Base-by-base conservation (phyloP, 352 stramenopile genomes). In the Globisporangium cylindrosporum region DNA sequence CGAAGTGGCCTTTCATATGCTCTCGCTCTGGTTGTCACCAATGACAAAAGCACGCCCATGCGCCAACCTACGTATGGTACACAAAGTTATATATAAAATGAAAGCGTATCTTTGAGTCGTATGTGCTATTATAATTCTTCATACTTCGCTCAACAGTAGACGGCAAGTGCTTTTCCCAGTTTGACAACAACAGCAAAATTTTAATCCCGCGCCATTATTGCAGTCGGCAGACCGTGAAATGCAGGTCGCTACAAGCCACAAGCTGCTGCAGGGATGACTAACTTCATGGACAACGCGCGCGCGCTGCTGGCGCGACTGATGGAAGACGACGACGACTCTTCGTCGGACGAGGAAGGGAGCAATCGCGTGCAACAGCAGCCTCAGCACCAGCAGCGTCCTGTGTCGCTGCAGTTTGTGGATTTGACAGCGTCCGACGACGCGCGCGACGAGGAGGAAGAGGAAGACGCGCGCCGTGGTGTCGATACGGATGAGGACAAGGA, bases 291-390 rank as follows among this genome's bases (percentile, higher is more conserved):
- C 5, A 62, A 25, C 62, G 46, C n/a, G 48, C 53, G 27, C 56
- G 34, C 34, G 57, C 49, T 48, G 38, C 49, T 67, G 57, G 41
- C 38, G 12, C 55, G 70, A 27, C 36, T 58, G 27, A 49, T 57
- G 46, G 65, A 64, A 27, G 72, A 72, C 27, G 69, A 80, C 12
- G 76, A 82, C n/a, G 66, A 79, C 24, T 63, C 58, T 1, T 63
- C 58, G 1, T 68, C 62, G 18, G 62, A 68, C 36, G 60, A 63
- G 14, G 58, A 66, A 20, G 60, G 22, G 12, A 62, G 15, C 62
- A 60, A 14, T 27, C 36, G 24, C 38, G 32, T 55, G 41, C 64
- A n/a, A 41, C 38, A 4, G 22, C 62, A 22, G 51, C 24, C 5
- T 32, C 29, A 32, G 4, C 54, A 12, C 18, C 29, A 32, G 29